Percentiles rank a stretch among this genome's conserved stretches.
phyloP scores from a whole-genome alignment of 176 grass and related monocot species.

The Cocos nucifera region DNA sequence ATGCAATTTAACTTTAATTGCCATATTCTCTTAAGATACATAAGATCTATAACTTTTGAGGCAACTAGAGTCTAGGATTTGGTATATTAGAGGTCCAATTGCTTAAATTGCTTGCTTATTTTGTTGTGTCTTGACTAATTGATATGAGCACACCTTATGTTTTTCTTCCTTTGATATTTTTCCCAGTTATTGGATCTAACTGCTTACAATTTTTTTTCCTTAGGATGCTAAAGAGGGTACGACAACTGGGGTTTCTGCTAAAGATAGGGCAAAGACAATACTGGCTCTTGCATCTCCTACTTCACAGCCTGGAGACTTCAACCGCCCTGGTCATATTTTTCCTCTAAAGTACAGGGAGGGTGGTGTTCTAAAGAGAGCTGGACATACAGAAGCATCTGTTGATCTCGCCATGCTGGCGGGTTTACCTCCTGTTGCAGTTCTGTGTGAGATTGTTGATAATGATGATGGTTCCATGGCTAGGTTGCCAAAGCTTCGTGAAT shows the following conservation, averaged over 20 bases:
- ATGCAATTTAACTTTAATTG: too few relatives aligned
- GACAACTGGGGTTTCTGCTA: constrained; percentile 87
- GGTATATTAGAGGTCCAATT: too few relatives aligned
- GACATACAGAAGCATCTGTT: constrained; percentile 93
- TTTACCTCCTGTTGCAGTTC: constrained; percentile 58
- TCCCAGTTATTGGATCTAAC: neutral
- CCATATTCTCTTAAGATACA: too few relatives aligned
- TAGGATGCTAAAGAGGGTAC: constrained; percentile 96
- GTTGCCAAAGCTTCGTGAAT: constrained; percentile 68
- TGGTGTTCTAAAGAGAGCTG: constrained; percentile 91
- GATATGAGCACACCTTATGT: too few relatives aligned
- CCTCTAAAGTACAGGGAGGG: constrained; percentile 96
- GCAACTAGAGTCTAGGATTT: too few relatives aligned
- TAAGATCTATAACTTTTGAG: too few relatives aligned
- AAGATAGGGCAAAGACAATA: constrained; percentile 68
- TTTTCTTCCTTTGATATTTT: too few relatives aligned
- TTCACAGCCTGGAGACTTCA: constrained; percentile 77
- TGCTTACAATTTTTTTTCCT: constrained; percentile 7
- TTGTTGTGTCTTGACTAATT: too few relatives aligned
- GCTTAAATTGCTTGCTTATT: too few relatives aligned
- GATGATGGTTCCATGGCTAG: constrained; percentile 93
- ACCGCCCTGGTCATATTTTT: constrained; percentile 88
- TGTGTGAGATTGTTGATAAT: constrained; percentile 85
- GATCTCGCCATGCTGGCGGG: constrained; percentile 85
- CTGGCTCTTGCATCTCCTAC: constrained; percentile 50